phyloP scores from a whole-genome alignment of 805 yeast genomes.

The Diddensiella caesifluorescens region DNA sequence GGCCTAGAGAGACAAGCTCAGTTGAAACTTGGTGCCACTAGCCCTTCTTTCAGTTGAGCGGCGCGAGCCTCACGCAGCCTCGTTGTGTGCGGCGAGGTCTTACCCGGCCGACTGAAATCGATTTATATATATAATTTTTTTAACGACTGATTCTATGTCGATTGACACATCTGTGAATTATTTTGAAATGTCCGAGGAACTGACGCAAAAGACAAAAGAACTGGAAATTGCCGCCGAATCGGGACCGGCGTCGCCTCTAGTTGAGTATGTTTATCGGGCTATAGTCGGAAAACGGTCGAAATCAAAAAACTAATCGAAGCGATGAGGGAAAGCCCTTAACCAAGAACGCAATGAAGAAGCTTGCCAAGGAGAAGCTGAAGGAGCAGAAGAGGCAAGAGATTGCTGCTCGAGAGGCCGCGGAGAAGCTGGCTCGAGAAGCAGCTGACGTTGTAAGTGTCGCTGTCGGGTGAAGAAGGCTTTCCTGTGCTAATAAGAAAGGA shows the following conservation, averaged over 20 bases:
- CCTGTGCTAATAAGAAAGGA: too few species aligned
- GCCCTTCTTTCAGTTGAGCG: too few species aligned
- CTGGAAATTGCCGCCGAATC: slow-evolving; percentile 15
- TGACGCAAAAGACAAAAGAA: slow-evolving; percentile 23
- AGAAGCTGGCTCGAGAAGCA: slow-evolving; percentile 72
- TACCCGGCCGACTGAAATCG: too few species aligned
- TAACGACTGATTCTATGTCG: too few species aligned
- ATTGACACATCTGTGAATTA: too few species aligned
- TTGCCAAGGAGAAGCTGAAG: slow-evolving; percentile 42
- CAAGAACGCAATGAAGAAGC: slow-evolving; percentile 91
- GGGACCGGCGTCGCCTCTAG: not conserved
- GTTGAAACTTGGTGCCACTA: slow-evolving; percentile 1
- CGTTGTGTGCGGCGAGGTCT: too few species aligned
- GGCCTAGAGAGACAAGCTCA: slow-evolving; percentile 20
- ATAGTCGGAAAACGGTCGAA: too few species aligned
- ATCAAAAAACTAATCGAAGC: too few species aligned
- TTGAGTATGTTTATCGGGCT: not conserved
- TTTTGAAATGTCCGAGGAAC: slow-evolving; percentile 23
- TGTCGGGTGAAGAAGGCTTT: too few species aligned
- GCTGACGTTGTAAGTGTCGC: too few species aligned
- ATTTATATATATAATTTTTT: too few species aligned
- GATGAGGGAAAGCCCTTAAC: slow-evolving; percentile 83
- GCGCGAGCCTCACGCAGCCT: too few species aligned
- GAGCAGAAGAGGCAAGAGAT: slow-evolving; percentile 76
- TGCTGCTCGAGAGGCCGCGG: slow-evolving; percentile 81